Percentiles rank a stretch among this genome's conserved stretches.
phyloP scores from a whole-genome alignment of 2,329 filamentous ascomycete species.

The Penicillium sp. region DNA sequence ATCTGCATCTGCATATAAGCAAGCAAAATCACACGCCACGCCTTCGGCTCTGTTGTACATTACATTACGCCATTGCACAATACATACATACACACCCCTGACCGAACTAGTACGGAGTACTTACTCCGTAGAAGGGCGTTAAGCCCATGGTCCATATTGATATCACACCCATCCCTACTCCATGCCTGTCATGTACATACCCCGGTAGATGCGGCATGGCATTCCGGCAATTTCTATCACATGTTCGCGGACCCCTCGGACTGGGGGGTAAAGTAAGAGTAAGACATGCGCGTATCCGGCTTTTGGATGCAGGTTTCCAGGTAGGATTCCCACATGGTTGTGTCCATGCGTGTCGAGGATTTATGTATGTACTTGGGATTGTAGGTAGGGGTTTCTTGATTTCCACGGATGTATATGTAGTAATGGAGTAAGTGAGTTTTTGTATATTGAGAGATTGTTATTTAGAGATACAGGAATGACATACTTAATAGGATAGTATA shows the following conservation, averaged over 20 bases:
- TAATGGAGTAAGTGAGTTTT: background rate
- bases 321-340: slow-evolving; percentile 4
- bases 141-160: background rate
- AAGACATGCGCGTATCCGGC: slow-evolving; percentile 2
- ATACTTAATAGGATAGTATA: background rate
- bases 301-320: slow-evolving; percentile 3
- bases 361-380: background rate
- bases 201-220: background rate
- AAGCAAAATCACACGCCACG: background rate
- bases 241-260: background rate
- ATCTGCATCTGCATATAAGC: background rate
- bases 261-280: background rate
- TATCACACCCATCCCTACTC: background rate
- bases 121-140: background rate
- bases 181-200: background rate
- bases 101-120: background rate
- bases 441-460: background rate
- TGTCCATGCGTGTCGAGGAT: slow-evolving; percentile 1
- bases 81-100: background rate
- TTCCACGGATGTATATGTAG: background rate
- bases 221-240: background rate
- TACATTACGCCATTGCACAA: background rate
- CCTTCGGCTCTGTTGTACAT: background rate
- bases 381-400: background rate
- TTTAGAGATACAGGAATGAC: background rate